Conservation (phyloP, 305 asterid genomes). For the Solanum hybrid region DNA sequence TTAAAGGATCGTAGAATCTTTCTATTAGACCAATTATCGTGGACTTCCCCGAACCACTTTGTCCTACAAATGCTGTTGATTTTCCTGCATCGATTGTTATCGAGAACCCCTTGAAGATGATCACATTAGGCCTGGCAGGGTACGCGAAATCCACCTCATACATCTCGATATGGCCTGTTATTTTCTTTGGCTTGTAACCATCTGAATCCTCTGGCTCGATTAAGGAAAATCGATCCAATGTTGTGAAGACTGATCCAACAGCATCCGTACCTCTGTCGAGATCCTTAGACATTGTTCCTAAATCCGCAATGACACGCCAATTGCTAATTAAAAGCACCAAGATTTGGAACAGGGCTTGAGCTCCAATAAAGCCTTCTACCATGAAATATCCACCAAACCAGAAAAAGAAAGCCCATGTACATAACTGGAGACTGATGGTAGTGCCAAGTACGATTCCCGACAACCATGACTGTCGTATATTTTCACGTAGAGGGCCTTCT, state of each 20-base stretch:
- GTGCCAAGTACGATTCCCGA: constrained; percentile 83
- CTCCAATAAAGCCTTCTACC: constrained; percentile 46
- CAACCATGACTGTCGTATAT: constrained; percentile 77
- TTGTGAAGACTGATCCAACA: constrained; percentile 62
- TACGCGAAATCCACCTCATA: constrained; percentile 56
- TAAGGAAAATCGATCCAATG: constrained; percentile 53
- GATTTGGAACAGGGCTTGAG: constrained; percentile 65
- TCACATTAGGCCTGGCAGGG: constrained; percentile 52
- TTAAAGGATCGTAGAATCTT: constrained; percentile 69
- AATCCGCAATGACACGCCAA: constrained; percentile 80
- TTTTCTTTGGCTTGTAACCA: constrained; percentile 39
- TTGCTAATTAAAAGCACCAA: constrained; percentile 82
- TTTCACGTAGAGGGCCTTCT: constrained; percentile 58
- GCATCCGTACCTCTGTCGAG: constrained; percentile 69
- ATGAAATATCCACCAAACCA: constrained; percentile 88
- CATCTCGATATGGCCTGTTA: constrained; percentile 60
- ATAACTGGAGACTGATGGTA: constrained; percentile 67
- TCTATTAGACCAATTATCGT: constrained; percentile 64
- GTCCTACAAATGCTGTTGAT: constrained; percentile 86
- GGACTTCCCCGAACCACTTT: constrained; percentile 88
- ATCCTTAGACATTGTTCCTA: constrained; percentile 86
- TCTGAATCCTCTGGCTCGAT: constrained; percentile 73
- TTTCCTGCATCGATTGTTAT: constrained; percentile 55
- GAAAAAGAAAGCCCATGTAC: constrained; percentile 68
- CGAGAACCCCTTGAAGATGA: constrained; percentile 59